Evolutionary conservation across 257 asterid genomes (phyloP), one percentile per base, ranked within the genome.

Genomic region (Solanum stenotomum): DNA sequence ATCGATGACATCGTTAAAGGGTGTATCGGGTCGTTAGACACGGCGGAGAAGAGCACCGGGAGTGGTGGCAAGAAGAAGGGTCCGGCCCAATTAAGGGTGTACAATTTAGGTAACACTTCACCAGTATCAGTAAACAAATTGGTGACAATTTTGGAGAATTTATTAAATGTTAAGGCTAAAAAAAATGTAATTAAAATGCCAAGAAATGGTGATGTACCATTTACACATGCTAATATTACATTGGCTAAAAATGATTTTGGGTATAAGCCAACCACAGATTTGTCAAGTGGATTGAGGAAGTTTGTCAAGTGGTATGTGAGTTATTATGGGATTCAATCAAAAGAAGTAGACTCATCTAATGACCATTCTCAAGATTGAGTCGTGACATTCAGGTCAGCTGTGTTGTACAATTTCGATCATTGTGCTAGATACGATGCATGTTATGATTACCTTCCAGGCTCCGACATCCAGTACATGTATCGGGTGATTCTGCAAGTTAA

Each of bases 181-280:
- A 94, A 92, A 91, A 93, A 91, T 72, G 95, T 94, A 29, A 88
- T 95, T 16, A 96, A 90, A 90, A 96, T 96, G 99, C 99, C 99
- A 0, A 83, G 96, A 90, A 96, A 96, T 94, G 99, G 99, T 76
- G 99, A 96, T 95, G 99, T 96, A 61, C 98, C 99, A n/a, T 96
- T 63, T 92, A 96, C 98, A 11, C 98, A 96, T 72, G 99, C 99
- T 78, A 95, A 96, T 88, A 98, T 96, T 86, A 95, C 96, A 95
- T 91, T 79, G 91, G 99, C 99, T 77, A 91, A 91, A 59, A 92
- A 42, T 68, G 98, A 96, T 88, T 95, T 96, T 88, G 96, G 96
- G 13, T 96, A 96, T 91, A 95, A 92, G 90, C 98, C 99, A 42
- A 94, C 98, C 33, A 96, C 98, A 52, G 98, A 96, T 78, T 90